Percentiles rank a stretch among this genome's conserved stretches.
These are phyloP conservation scores for Lagenidium sp. DNA, from an alignment of 352 stramenopile genomes.

Conservation along the genomic window DNA sequence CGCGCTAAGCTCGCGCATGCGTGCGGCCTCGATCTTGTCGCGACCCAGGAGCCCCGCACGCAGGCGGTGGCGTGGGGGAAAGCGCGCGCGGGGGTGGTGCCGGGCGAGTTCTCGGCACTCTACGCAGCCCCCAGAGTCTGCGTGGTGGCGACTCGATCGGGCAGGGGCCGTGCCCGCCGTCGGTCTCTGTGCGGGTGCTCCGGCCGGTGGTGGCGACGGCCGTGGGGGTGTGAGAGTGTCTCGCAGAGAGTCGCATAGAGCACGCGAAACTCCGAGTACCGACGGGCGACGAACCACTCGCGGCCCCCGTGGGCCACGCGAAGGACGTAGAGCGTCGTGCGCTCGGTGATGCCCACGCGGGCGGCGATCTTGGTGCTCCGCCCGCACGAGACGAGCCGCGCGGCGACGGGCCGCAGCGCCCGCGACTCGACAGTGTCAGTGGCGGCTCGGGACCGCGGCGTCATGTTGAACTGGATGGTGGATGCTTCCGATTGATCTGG, in stretches of 20 bases:
- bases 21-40: conserved; percentile 40
- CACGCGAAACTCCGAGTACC: conserved; percentile 66
- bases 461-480: too few species aligned
- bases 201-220: background rate
- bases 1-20: conserved; percentile 52
- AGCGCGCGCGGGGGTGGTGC: conserved; percentile 30
- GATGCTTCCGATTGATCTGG: too few species aligned
- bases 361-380: conserved; percentile 41
- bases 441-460: too few species aligned
- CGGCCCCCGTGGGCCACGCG: conserved; percentile 38
- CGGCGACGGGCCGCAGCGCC: conserved; percentile 46
- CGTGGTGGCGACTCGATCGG: too few species aligned
- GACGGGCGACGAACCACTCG: conserved; percentile 67
- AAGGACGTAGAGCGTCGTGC: conserved; percentile 66
- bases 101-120: conserved; percentile 39
- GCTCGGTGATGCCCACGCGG: too few species aligned
- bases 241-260: conserved; percentile 30
- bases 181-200: conserved; percentile 1
- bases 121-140: conserved; percentile 10
- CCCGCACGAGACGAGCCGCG: conserved; percentile 60
- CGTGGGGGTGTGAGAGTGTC: conserved; percentile 14
- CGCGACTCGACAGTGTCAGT: conserved; percentile 28
- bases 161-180: background rate
- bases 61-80: conserved; percentile 33
- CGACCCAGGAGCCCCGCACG: conserved; percentile 33